These are phyloP conservation scores for Aspergillus sp. DNA, from an alignment of 2,329 filamentous ascomycete species.

Conservation along the genomic window DNA sequence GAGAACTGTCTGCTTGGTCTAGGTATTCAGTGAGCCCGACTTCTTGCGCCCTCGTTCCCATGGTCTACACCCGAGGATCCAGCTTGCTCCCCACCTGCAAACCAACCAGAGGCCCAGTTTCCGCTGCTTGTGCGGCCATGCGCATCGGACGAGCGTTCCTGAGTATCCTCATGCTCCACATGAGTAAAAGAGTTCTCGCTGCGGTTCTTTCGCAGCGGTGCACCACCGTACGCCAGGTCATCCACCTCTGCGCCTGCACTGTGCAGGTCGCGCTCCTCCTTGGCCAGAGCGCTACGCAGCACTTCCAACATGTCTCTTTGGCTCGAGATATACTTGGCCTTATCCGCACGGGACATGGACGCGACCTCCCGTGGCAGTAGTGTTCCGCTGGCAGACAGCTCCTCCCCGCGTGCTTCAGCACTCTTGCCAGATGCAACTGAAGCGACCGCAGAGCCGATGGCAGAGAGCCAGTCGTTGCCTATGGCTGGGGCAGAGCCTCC, in stretches of 20 bases:
- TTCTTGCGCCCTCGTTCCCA: neutral
- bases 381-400: slow-evolving; percentile 59
- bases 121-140: slow-evolving; percentile 23
- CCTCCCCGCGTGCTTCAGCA: slow-evolving; percentile 46
- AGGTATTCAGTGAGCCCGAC: neutral
- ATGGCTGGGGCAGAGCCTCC: slow-evolving; percentile 53
- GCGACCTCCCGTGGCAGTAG: slow-evolving; percentile 71
- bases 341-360: slow-evolving; percentile 62
- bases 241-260: slow-evolving; percentile 31
- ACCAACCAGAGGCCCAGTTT: slow-evolving; percentile 37
- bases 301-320: slow-evolving; percentile 77
- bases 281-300: slow-evolving; percentile 75
- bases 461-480: slow-evolving; percentile 70
- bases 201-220: slow-evolving; percentile 69
- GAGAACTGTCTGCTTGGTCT: slow-evolving; percentile 7
- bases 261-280: slow-evolving; percentile 68
- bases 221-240: slow-evolving; percentile 46
- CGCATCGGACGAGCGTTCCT: slow-evolving; percentile 28
- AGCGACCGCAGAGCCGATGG: slow-evolving; percentile 74
- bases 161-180: slow-evolving; percentile 70
- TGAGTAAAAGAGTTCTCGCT: slow-evolving; percentile 90
- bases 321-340: slow-evolving; percentile 71
- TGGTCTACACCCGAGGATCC: slow-evolving; percentile 29
- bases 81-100: slow-evolving; percentile 29
- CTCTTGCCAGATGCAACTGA: slow-evolving; percentile 54